Evolutionary conservation across 1,284 basidiomycete genomes (phyloP).

Genomic region (Leccinum subfulvum): DNA sequence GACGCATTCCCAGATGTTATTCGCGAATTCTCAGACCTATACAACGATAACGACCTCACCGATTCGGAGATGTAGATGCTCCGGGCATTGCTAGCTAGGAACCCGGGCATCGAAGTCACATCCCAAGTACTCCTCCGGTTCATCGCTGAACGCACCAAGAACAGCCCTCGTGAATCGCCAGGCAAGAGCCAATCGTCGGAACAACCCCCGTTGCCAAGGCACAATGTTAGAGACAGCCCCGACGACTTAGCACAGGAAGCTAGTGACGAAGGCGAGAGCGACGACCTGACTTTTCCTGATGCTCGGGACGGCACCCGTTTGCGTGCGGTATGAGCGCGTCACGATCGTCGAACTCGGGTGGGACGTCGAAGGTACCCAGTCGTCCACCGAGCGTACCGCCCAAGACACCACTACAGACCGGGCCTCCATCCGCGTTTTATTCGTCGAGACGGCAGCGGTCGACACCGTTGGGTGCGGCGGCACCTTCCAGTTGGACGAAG

Average conservation of each 20-base stretch:
- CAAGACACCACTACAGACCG: constrained; percentile 44
- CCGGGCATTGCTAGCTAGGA: constrained; percentile 50
- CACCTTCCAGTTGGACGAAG: constrained; percentile 73
- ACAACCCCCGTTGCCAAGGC: constrained; percentile 22
- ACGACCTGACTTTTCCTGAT: constrained; percentile 31
- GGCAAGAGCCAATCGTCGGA: constrained; percentile 27
- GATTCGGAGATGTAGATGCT: constrained; percentile 59
- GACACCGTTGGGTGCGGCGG: constrained; percentile 50
- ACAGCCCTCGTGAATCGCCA: constrained; percentile 43
- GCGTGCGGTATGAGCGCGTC: constrained; percentile 28
- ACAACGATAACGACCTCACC: constrained; percentile 56
- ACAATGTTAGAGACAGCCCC: constrained; percentile 23
- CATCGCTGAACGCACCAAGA: constrained; percentile 60
- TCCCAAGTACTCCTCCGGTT: constrained; percentile 66
- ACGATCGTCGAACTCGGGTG: constrained; percentile 59
- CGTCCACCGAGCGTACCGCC: constrained; percentile 49
- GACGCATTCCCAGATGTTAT: constrained; percentile 68
- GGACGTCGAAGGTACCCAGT: constrained; percentile 41
- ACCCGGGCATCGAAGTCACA: constrained; percentile 67
- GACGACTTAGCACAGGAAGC: constrained; percentile 34
- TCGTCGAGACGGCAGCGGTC: constrained; percentile 60
- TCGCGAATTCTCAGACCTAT: constrained; percentile 54
- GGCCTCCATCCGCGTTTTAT: constrained; percentile 55
- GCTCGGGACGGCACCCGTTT: constrained; percentile 35
- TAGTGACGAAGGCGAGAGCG: constrained; percentile 26